These are phyloP conservation scores for Cladosporium sp. DNA, from an alignment of 2,329 filamentous ascomycete genomes.

Conservation along the genomic window DNA sequence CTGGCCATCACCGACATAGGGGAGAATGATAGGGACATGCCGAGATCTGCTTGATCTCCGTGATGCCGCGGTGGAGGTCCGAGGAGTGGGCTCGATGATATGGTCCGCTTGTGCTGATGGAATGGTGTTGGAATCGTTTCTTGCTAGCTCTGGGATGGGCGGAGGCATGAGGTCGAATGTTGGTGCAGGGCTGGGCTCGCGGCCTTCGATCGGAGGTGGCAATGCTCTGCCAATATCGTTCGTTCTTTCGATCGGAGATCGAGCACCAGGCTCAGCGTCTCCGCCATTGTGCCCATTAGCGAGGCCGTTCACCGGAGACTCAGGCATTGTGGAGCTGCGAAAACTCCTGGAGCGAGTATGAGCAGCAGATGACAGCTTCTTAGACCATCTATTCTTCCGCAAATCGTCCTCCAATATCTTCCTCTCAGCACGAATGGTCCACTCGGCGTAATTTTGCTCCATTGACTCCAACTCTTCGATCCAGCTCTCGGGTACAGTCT, in stretches of 20 bases:
- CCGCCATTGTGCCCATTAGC: not conserved
- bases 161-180: not conserved
- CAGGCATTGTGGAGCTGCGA: not conserved
- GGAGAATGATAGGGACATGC: slow-evolving; percentile 17
- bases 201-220: not conserved
- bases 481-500: slow-evolving; percentile 81
- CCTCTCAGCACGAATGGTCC: slow-evolving; percentile 71
- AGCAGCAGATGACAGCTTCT: not conserved
- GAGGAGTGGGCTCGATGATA: not conserved
- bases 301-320: not conserved
- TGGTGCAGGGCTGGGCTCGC: not conserved
- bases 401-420: slow-evolving; percentile 62
- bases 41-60: slow-evolving; percentile 3
- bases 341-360: not conserved
- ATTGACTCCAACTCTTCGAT: slow-evolving; percentile 76
- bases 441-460: slow-evolving; percentile 71
- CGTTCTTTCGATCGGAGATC: not conserved
- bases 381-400: slow-evolving; percentile 4
- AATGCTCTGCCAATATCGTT: not conserved
- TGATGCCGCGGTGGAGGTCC: not conserved
- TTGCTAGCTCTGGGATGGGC: not conserved
- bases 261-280: not conserved
- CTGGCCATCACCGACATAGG: slow-evolving; percentile 11
- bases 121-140: slow-evolving; percentile 2
- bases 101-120: not conserved